Evolutionary conservation across 768 basidiomycete genomes (phyloP), one percentile per base, ranked within the genome.

Genomic region (Lactarius psammicola): DNA sequence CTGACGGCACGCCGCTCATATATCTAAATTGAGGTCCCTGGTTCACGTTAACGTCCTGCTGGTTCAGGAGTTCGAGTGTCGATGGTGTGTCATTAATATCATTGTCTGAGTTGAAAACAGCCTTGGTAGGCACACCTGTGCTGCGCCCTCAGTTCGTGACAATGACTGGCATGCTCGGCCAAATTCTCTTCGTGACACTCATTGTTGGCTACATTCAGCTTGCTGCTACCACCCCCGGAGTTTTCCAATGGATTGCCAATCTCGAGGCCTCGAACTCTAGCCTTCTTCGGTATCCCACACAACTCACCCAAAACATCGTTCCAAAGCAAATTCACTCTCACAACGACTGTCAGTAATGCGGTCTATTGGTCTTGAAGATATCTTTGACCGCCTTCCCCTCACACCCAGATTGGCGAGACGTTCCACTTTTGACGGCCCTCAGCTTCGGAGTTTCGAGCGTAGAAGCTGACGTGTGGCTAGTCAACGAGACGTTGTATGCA

Each of bases 301-400:
- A 80, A 67, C 78, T 80, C 63, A 82, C 83, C 2, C 81, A 82
- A 69, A 73, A 74, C 61, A 78, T 83, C 56, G 75, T 82, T 33
- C 81, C 81, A 0, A 82, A 81, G 69, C 60, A 66, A 6, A 82
- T 84, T n/a, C 82, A 84, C 70, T 83, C 83, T 0, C 82, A 85
- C 69, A 84, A 85, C 67, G 82, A 84, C 63, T 84, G 83, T 84
- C 23, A 34, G 40, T 53, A 38, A 23, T 18, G 4, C n/a, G 13
- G 44, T 36, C 6, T 17, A 60, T 18, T 28, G 8, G 18, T 7
- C 5, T 18, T 10, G 23, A 11, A 17, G 26, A 26, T 23, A 15
- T 49, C 36, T n/a, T 28, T 20, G 18, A 51, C 31, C 15, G 15
- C 26, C 17, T 34, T 55, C 26, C 6, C 26, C 49, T 26, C 49